Conservation (phyloP, 495 filamentous ascomycete genomes). For the Penicillium egyptiacum region DNA sequence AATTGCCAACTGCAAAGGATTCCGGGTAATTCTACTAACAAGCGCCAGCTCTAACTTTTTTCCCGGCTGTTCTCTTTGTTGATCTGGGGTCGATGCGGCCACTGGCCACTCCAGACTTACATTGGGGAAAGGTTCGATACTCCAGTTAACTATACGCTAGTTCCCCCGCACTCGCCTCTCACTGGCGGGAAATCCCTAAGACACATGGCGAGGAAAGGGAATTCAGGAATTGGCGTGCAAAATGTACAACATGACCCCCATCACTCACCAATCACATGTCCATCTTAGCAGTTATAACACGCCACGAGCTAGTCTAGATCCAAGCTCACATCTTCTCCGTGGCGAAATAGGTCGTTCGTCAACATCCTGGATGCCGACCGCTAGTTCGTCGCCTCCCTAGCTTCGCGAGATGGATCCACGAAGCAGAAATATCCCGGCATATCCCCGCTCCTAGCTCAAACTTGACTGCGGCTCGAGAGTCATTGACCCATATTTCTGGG, state of each 20-base stretch:
- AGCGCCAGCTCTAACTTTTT: constrained; percentile 1
- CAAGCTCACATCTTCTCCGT: constrained; percentile 20
- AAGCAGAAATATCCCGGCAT: constrained; percentile 20
- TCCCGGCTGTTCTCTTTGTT: not conserved
- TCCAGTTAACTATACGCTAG: not conserved
- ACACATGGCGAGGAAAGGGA: constrained; percentile 2
- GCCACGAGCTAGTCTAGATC: not conserved
- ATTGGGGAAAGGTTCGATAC: not conserved
- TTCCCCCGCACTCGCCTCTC: constrained; percentile 12
- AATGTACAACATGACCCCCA: constrained; percentile 14
- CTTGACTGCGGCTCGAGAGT: not conserved
- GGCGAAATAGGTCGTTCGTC: constrained; percentile 15
- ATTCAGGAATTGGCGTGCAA: not conserved
- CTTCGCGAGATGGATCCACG: not conserved
- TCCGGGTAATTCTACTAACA: not conserved
- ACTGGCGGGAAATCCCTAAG: constrained; percentile 24
- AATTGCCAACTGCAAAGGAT: not conserved
- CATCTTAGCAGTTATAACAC: not conserved
- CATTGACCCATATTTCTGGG: constrained; percentile 1
- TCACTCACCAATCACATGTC: constrained; percentile 13
- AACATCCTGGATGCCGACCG: not conserved
- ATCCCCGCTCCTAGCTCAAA: not conserved
- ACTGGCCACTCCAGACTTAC: not conserved
- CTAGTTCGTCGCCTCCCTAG: not conserved
- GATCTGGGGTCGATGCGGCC: not conserved